Conservation (phyloP, 805 yeast species). For the Maudiozyma bulderi region DNA sequence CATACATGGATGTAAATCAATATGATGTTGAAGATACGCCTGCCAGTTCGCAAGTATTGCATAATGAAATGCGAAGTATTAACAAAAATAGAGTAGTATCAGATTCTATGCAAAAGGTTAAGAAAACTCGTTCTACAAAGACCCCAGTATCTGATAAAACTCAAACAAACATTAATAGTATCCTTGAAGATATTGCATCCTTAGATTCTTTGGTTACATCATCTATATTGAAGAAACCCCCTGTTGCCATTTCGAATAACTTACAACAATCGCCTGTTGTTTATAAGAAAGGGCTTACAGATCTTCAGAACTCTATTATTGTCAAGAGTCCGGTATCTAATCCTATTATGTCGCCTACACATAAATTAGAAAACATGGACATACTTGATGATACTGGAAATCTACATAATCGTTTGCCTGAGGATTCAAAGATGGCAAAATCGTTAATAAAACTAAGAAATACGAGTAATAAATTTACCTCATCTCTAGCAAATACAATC, state of each 20-base stretch:
- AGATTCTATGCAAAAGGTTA: not conserved
- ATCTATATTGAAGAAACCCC: conserved; percentile 15
- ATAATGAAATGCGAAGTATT: not conserved
- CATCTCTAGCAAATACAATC: not conserved
- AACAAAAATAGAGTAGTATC: not conserved
- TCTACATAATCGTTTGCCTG: not conserved
- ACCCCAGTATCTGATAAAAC: not conserved
- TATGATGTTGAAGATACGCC: not conserved
- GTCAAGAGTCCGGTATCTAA: not conserved
- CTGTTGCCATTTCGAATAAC: conserved; percentile 7
- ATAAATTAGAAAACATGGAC: not conserved
- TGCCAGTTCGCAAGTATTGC: not conserved
- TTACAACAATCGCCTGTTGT: conserved; percentile 20
- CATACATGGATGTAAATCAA: not conserved
- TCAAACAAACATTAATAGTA: conserved; percentile 4
- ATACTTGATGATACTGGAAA: no score
- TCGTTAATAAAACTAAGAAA: not conserved
- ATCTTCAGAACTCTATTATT: not conserved
- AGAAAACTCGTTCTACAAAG: not conserved
- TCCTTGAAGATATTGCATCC: conserved; percentile 19
- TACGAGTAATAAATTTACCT: not conserved
- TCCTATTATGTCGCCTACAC: not conserved
- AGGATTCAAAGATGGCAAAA: not conserved
- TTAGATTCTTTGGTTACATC: conserved; percentile 22
- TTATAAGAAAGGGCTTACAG: conserved; percentile 43